Percentiles rank a stretch among this genome's conserved stretches.
phyloP scores from a whole-genome alignment of 306 rosid genomes.

The Trifolium dubium region DNA sequence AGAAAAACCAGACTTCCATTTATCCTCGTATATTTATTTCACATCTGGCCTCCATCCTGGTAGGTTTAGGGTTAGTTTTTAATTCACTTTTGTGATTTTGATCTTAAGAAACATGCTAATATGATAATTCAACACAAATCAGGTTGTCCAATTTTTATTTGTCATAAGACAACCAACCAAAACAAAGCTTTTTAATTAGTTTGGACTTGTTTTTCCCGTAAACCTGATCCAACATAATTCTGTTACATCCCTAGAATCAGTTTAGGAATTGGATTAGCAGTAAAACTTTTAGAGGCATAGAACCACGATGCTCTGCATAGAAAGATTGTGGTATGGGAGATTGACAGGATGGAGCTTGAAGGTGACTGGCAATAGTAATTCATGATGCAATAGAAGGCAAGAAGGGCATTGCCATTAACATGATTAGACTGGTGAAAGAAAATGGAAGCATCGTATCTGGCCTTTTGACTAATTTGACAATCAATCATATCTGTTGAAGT shows the following conservation, averaged over 20 bases:
- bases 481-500: conserved; percentile 13
- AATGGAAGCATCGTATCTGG: conserved; percentile 4
- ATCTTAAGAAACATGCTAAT: neutral
- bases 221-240: neutral
- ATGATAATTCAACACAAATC: neutral
- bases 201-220: neutral
- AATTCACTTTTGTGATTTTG: neutral
- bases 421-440: neutral
- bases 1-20: neutral
- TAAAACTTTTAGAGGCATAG: neutral
- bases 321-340: neutral
- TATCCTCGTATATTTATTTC: neutral
- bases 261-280: neutral
- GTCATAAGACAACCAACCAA: no score
- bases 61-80: neutral
- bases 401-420: neutral
- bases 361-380: neutral
- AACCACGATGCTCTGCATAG: neutral
- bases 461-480: neutral
- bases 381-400: neutral
- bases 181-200: no score
- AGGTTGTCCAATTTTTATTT: neutral
- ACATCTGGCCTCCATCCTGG: neutral
- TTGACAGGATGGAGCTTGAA: neutral
- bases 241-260: neutral